Percentiles rank a stretch among this genome's conserved stretches.
Conservation (phyloP, 2,329 filamentous ascomycete genomes). For the Phialophora chinensis region DNA sequence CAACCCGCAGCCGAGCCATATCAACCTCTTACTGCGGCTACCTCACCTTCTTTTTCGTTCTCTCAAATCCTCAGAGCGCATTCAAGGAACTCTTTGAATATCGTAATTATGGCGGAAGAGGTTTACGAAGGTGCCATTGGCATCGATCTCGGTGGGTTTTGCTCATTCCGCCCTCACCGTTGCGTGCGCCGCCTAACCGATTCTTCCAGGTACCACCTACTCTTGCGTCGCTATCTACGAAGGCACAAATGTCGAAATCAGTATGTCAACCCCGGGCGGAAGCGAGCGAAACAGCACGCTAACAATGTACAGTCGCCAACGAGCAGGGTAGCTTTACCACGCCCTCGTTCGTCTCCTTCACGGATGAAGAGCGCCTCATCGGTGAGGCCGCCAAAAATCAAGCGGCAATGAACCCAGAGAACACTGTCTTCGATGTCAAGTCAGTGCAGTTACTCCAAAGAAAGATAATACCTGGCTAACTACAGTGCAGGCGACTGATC, state of each 20-base stretch:
- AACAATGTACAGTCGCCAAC: conserved; percentile 75
- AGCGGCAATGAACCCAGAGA: conserved; percentile 97
- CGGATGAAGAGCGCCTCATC: conserved; percentile 96
- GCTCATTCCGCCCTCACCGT: conserved; percentile 37
- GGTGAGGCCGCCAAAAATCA: conserved; percentile 99
- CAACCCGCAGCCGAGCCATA: conserved; percentile 4
- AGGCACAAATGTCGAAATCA: conserved; percentile 99
- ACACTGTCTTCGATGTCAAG: conserved; percentile 99
- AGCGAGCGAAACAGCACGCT: conserved; percentile 21
- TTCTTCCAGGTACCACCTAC: conserved; percentile 86
- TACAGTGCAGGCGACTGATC: conserved; percentile 79
- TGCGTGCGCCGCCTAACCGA: conserved; percentile 39
- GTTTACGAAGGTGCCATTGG: conserved; percentile 99
- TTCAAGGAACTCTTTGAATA: conserved; percentile 3
- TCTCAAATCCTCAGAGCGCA: conserved; percentile 9
- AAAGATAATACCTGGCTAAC: conserved; percentile 7
- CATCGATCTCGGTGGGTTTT: conserved; percentile 88
- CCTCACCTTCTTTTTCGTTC: conserved; percentile 9
- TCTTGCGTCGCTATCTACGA: conserved; percentile 99
- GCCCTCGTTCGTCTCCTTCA: conserved; percentile 99
- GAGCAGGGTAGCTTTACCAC: conserved; percentile 99
- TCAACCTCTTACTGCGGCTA: conserved; percentile 9
- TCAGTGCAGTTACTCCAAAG: conserved; percentile 55
- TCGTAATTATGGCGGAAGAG: conserved; percentile 81
- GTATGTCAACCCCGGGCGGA: conserved; percentile 53